Conservation (phyloP, 2,329 filamentous ascomycete genomes). For the Neofusicoccum kwambonambiense region DNA sequence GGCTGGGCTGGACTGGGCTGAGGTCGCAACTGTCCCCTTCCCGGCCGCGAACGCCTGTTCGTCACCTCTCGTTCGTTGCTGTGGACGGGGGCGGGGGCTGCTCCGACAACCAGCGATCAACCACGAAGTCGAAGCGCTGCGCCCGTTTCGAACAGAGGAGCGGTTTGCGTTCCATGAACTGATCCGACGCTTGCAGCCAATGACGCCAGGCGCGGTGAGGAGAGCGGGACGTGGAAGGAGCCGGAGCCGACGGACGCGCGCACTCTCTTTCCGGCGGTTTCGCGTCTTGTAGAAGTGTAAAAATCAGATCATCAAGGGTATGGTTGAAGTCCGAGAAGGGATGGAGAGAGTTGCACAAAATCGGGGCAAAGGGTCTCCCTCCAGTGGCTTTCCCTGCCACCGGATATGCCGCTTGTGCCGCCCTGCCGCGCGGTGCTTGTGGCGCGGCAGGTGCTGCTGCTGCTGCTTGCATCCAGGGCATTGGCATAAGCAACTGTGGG, state of each 20-base stretch:
- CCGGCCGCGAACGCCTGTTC: constrained; percentile 1
- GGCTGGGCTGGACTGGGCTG: not conserved
- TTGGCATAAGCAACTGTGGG: not conserved
- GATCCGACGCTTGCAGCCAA: not conserved
- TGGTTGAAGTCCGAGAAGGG: not conserved
- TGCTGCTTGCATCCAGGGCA: not conserved
- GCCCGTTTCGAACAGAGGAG: not conserved
- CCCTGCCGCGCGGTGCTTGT: not conserved
- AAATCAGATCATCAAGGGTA: not conserved
- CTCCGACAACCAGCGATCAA: too few species aligned
- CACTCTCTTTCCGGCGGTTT: not conserved
- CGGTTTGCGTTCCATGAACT: not conserved
- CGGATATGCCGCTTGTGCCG: not conserved
- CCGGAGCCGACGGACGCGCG: not conserved
- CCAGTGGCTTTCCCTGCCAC: too few species aligned
- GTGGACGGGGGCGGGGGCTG: too few species aligned
- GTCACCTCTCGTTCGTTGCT: not conserved
- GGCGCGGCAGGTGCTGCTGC: not conserved
- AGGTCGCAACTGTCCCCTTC: not conserved
- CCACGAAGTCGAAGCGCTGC: too few species aligned
- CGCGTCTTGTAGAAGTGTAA: not conserved
- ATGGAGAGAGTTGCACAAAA: not conserved
- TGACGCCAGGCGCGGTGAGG: not conserved
- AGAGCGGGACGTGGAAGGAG: not conserved
- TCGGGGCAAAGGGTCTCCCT: too few species aligned